Evolutionary conservation across 192 early-diverging fungal species (phyloP), one percentile per base, ranked within the genome.

Genomic region (Rhizophagus clarus): DNA sequence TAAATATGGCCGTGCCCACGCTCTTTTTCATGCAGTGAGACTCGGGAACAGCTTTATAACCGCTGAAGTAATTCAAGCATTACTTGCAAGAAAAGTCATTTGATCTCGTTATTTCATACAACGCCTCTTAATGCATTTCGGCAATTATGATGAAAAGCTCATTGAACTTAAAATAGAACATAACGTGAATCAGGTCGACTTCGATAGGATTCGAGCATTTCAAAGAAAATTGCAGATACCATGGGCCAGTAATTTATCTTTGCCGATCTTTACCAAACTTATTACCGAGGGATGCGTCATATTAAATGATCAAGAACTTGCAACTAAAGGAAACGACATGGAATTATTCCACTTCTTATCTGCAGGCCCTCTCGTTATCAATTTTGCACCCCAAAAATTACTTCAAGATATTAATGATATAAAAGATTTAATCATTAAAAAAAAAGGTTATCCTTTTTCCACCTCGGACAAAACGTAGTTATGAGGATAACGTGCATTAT

Each of bases 291-390:
- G n/a, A 6, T 34, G 34, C 34, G 24, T 2, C 1, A 60, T 29
- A 0, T 66, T 62, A 10, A 26, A 37, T 63, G 61, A 29, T 20
- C 10, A 29, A 12, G 40, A 74, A 24, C 47, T 74, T 28, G n/a
- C 56, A 22, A 34, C 15, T 17, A 32, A 61, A 32, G 75, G 75
- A 20, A 76, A 76, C 63, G 75, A 76, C 26, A 76, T 76, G 75
- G 75, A 76, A 26, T 37, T 76, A 24, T 63, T 76, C 28, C 62
- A 62, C n/a, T 64, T 64, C n/a, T 28, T 76, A 22, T 64, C 61
- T 11, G 75, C 34, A 0, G 75, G 75, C 2, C 75, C n/a, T 4
- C 31, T 40, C 0, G 61, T 42, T 12, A 76, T 64, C 29, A 45
- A 64, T 64, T 12, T 42, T 2, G 60, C 75, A 5, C 28, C n/a